These are phyloP conservation scores for Chaetomium cochliodes DNA, from an alignment of 495 filamentous ascomycete genomes.

Conservation along the genomic window DNA sequence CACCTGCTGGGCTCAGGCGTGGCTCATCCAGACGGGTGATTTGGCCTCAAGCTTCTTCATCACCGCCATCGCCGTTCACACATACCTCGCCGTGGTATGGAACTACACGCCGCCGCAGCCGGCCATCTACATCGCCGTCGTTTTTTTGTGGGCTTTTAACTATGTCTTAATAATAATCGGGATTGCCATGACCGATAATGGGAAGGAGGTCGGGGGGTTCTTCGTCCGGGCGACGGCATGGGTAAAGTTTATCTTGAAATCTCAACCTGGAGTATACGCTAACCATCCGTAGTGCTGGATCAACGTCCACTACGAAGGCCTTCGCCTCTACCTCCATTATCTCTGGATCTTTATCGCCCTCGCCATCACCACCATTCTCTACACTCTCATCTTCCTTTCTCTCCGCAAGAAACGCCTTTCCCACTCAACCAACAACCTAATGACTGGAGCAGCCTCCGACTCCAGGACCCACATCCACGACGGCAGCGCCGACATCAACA, in stretches of 20 bases:
- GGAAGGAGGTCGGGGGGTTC: conserved; percentile 49
- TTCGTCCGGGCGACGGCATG: conserved; percentile 63
- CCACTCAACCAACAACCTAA: not conserved
- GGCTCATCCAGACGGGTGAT: conserved; percentile 70
- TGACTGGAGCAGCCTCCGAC: not conserved
- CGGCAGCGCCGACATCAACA: not conserved
- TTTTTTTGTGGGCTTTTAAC: conserved; percentile 58
- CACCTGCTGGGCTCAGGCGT: conserved; percentile 68
- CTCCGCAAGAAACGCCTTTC: conserved; percentile 46
- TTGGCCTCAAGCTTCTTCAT: conserved; percentile 69
- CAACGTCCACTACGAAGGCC: conserved; percentile 55
- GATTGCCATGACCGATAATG: conserved; percentile 49
- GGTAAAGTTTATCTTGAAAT: conserved; percentile 45
- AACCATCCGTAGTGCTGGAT: conserved; percentile 65
- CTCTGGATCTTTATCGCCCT: conserved; percentile 75
- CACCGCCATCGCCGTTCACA: conserved; percentile 66
- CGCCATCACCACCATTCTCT: conserved; percentile 62
- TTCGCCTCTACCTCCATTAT: conserved; percentile 73
- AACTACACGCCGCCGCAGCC: conserved; percentile 56
- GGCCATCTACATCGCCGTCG: conserved; percentile 52
- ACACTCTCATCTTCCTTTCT: conserved; percentile 62
- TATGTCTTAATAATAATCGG: conserved; percentile 58
- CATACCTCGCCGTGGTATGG: conserved; percentile 62
- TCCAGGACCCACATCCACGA: conserved; percentile 13
- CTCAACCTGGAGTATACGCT: not conserved